These are phyloP conservation scores for Stagonosporopsis chrysanthemi DNA, from an alignment of 2,329 filamentous ascomycete species.

Conservation along the genomic window DNA sequence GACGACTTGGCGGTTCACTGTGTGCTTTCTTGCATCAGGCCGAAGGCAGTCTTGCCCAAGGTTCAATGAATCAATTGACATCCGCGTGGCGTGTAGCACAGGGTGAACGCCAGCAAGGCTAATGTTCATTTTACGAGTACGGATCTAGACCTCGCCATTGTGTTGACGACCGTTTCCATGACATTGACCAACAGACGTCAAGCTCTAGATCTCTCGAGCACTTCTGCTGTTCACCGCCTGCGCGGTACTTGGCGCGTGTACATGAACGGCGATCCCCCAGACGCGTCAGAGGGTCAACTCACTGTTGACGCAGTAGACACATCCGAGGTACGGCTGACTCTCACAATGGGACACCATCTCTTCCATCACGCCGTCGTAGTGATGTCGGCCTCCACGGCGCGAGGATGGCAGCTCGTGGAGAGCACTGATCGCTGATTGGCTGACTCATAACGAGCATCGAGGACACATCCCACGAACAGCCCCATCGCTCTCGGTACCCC, in stretches of 20 bases:
- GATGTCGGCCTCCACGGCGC: constrained; percentile 32
- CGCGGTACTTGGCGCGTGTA: constrained; percentile 15
- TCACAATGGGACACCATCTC: constrained; percentile 16
- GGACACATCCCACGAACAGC: constrained; percentile 33
- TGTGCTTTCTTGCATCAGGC: background rate
- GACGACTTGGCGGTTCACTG: background rate
- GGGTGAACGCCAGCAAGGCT: background rate
- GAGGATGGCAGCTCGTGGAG: constrained; percentile 38
- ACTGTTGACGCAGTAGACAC: background rate
- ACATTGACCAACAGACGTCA: constrained; percentile 5
- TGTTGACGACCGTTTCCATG: constrained; percentile 1
- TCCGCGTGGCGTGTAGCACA: background rate
- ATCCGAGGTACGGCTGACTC: constrained; percentile 18
- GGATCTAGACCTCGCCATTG: background rate
- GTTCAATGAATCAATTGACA: background rate
- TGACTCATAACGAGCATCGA: constrained; percentile 16
- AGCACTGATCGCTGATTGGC: constrained; percentile 34
- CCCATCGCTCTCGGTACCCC: constrained; percentile 22
- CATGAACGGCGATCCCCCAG: constrained; percentile 12
- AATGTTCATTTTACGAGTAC: background rate
- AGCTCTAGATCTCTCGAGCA: constrained; percentile 9
- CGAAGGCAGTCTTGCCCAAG: background rate
- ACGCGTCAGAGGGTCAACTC: background rate
- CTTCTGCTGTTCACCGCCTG: constrained; percentile 20
- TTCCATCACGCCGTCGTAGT: constrained; percentile 24